Evolutionary conservation across 2,329 filamentous ascomycete species (phyloP).

Genomic region (Aspergillus felis): DNA sequence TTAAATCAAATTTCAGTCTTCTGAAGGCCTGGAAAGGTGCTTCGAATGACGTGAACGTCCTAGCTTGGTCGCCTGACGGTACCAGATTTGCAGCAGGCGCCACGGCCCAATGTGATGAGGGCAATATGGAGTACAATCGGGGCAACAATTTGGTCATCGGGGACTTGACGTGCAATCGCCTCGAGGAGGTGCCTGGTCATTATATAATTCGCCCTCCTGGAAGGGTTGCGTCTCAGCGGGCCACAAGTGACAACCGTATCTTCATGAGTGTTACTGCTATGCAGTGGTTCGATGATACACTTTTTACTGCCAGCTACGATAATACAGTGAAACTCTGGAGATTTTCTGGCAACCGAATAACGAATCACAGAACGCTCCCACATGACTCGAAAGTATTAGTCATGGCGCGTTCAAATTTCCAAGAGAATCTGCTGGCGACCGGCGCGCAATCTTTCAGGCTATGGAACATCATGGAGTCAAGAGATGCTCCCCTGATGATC

Average conservation of each 20-base stretch:
- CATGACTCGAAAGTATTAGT: slow-evolving; percentile 51
- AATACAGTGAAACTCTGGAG: slow-evolving; percentile 56
- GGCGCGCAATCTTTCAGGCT: slow-evolving; percentile 39
- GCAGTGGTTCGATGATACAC: slow-evolving; percentile 46
- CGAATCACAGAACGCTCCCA: slow-evolving; percentile 34
- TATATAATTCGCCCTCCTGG: slow-evolving; percentile 40
- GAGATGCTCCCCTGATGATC: slow-evolving; percentile 27
- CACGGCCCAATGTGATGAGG: slow-evolving; percentile 51
- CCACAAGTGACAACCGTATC: slow-evolving; percentile 48
- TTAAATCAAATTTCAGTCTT: slow-evolving; percentile 39
- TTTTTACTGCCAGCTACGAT: slow-evolving; percentile 57
- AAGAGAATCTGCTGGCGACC: slow-evolving; percentile 45
- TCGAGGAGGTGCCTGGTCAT: slow-evolving; percentile 55
- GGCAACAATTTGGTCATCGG: slow-evolving; percentile 56
- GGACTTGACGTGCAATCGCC: slow-evolving; percentile 34
- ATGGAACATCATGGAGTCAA: slow-evolving; percentile 26
- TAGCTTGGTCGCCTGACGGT: slow-evolving; percentile 56
- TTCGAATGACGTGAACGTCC: slow-evolving; percentile 54
- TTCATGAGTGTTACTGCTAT: slow-evolving; percentile 56
- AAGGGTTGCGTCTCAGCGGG: slow-evolving; percentile 39
- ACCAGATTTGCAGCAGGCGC: slow-evolving; percentile 55
- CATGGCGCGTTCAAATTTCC: slow-evolving; percentile 44
- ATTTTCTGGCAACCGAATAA: slow-evolving; percentile 23
- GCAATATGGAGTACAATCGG: slow-evolving; percentile 59
- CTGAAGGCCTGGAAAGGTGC: slow-evolving; percentile 53